Evolutionary conservation across 139 green algal species (phyloP), one percentile per base, ranked within the genome.

Genomic region (Chlamydomonas incerta): DNA sequence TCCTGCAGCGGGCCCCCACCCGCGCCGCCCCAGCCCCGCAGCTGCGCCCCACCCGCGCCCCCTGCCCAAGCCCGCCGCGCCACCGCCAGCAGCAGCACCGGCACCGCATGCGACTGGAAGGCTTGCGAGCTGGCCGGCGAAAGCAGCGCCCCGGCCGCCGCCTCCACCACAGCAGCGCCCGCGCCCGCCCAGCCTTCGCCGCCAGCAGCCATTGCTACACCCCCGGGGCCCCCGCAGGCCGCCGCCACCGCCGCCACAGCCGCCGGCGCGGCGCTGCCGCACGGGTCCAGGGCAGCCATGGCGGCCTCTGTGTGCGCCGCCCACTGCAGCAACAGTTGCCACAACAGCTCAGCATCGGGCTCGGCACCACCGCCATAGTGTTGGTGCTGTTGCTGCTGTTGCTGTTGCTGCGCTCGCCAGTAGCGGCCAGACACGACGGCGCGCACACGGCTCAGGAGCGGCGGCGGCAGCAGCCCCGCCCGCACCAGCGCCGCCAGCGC

Each of bases 401-500:
- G 37, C 33, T 71, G 34, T 33, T 71, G 57, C 74, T 82, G 74
- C n/a, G 35, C 6, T 26, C 75, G 75, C 75, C 75, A 83, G 8
- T 72, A 28, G 24, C 75, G 60, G 8, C 60, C 60, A 0, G 75
- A 35, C 60, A 72, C 75, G 11, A 62, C 75, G 62, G 29, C 58
- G 28, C 75, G 75, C 24, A 41, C 28, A 18, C 75, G n/a, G 37
- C 75, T 29, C 60, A 83, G 41, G 10, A n/a, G 52, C 33, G 60
- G 34, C 9, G 35, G 3, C 14, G 58, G 60, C 37, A 83, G 28
- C 14, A 72, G 28, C 18, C 75, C 75, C 35, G 35, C 35, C 34
- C 15, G 35, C 28, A 72, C 37, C 35, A 83, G 13, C 14, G 57
- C 75, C 0, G 35, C 26, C 55, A 41, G 14, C 26, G 23, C 41